Conservation (phyloP, 768 basidiomycete species). For the Rhodosporidiobolus odoratus region DNA sequence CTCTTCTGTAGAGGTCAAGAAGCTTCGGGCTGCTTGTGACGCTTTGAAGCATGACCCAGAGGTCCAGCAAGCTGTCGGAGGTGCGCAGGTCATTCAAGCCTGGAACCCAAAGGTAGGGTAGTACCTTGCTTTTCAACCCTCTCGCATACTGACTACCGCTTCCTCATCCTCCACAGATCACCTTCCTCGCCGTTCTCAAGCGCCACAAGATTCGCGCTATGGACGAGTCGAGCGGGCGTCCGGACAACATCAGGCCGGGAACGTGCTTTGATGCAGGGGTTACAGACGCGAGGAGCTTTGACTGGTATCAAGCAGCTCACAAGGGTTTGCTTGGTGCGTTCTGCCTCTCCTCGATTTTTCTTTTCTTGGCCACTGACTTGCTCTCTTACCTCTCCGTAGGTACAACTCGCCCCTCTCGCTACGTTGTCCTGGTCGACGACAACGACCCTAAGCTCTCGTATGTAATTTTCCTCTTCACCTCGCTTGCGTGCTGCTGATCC, state of each 20-base stretch:
- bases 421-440: conserved; percentile 20
- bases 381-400: neutral
- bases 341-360: neutral
- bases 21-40: neutral
- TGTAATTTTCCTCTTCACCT: neutral
- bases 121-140: neutral
- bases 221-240: neutral
- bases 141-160: neutral
- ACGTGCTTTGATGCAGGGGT: conserved; percentile 18
- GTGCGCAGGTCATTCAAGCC: neutral
- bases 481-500: too few species aligned
- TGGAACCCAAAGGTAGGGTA: conserved; percentile 9
- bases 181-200: conserved; percentile 15
- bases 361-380: neutral
- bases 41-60: neutral
- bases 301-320: conserved; percentile 18
- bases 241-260: conserved; percentile 11
- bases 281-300: neutral
- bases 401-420: conserved; percentile 19
- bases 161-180: neutral
- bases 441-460: neutral
- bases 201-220: conserved; percentile 27
- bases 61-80: neutral
- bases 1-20: neutral
- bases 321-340: conserved; percentile 2